phyloP scores from a whole-genome alignment of 176 grass and related monocot species.

The Coix lacrymajobi region DNA sequence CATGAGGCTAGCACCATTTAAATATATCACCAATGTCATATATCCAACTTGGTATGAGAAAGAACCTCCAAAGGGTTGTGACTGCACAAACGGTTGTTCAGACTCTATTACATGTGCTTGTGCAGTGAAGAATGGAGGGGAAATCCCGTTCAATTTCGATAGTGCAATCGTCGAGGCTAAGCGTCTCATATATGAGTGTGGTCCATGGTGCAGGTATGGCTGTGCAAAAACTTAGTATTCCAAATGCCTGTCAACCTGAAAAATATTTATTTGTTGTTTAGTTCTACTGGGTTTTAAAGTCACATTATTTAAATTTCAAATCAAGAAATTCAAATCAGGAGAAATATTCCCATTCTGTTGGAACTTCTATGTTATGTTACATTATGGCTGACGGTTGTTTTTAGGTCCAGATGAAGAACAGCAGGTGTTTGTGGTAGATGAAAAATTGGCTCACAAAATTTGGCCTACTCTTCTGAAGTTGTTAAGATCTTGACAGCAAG shows the following conservation, averaged over 20 bases:
- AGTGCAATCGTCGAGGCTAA: conserved; percentile 69
- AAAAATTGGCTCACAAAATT: background rate
- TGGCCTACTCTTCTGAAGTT: background rate
- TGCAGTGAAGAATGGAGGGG: conserved; percentile 71
- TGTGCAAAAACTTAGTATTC: background rate
- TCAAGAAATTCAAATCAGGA: background rate
- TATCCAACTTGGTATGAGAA: conserved; percentile 47
- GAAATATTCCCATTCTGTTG: background rate
- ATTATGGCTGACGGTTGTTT: background rate
- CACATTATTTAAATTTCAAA: background rate
- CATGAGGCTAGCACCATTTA: conserved; percentile 40
- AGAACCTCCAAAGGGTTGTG: conserved; percentile 55
- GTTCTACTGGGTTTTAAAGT: background rate
- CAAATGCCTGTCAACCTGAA: background rate
- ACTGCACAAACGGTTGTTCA: conserved; percentile 48
- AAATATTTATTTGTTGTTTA: background rate
- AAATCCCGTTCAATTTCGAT: conserved; percentile 70
- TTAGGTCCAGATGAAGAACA: background rate
- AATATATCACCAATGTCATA: conserved; percentile 53
- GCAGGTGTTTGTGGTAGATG: background rate
- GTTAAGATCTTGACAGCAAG: background rate
- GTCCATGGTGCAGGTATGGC: conserved; percentile 44
- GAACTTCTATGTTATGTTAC: background rate
- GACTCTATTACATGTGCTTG: conserved; percentile 62
- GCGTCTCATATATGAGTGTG: conserved; percentile 61